Evolutionary conservation across 2,329 filamentous ascomycete genomes (phyloP).

Genomic region (Fusarium beomiforme): DNA sequence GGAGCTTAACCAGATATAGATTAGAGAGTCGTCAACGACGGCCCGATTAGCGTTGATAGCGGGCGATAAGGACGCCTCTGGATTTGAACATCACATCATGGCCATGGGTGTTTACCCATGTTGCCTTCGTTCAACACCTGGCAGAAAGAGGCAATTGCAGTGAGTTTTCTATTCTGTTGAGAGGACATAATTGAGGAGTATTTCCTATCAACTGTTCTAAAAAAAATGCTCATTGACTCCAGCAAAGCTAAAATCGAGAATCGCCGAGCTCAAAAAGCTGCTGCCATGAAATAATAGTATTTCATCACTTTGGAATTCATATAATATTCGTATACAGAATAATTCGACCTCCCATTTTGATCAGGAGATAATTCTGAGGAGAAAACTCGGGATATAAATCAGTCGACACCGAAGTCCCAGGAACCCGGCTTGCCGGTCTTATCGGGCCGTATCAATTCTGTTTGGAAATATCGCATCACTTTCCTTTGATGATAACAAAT

Average conservation of each 20-base stretch:
- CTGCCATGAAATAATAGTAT: rapidly evolving
- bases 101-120: background rate
- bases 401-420: background rate
- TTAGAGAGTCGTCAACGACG: background rate
- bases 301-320: rapidly evolving
- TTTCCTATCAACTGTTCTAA: background rate
- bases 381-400: background rate
- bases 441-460: background rate
- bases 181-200: rapidly evolving
- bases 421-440: background rate
- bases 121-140: background rate
- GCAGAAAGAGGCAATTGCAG: rapidly evolving
- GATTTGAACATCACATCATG: conserved; percentile 14
- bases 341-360: rapidly evolving
- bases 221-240: background rate
- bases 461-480: background rate
- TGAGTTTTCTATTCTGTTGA: rapidly evolving
- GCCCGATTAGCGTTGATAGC: conserved; percentile 18
- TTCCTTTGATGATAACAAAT: background rate
- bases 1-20: background rate
- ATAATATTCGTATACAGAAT: background rate
- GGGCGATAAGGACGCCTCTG: background rate
- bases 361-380: background rate
- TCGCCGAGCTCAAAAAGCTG: too few relatives aligned
- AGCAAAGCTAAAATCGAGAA: background rate